Percentiles rank a stretch among this genome's conserved stretches.
Evolutionary conservation across 2,329 filamentous ascomycete genomes (phyloP).

Genomic region (Ascomycota sp.): DNA sequence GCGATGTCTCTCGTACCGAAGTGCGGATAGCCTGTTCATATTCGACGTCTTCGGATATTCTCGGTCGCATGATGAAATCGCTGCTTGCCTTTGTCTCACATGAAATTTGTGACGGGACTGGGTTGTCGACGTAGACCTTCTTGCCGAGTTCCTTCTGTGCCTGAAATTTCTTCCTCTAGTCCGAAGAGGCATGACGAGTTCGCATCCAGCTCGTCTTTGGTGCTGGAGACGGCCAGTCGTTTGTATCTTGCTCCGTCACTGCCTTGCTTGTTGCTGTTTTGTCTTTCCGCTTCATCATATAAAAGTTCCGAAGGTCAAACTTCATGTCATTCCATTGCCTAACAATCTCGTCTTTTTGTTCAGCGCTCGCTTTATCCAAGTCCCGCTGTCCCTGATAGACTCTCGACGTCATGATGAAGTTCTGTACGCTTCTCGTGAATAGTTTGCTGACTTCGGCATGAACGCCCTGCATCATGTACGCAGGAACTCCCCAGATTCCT

Average conservation of each 20-base stretch:
- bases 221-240: conserved; percentile 5
- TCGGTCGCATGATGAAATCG: conserved; percentile 2
- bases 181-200: conserved; percentile 23
- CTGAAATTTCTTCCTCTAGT: conserved; percentile 28
- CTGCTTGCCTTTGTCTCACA: conserved; percentile 1
- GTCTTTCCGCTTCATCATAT: conserved; percentile 27
- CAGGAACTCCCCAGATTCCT: conserved; percentile 49
- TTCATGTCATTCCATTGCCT: conserved; percentile 39
- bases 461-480: conserved; percentile 63
- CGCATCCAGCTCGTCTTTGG: conserved; percentile 25
- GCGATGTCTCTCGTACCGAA: conserved; percentile 48
- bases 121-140: conserved; percentile 6
- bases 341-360: conserved; percentile 43
- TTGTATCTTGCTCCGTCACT: conserved; percentile 2
- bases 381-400: conserved; percentile 56
- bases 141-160: conserved; percentile 24
- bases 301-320: conserved; percentile 36
- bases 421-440: conserved; percentile 48
- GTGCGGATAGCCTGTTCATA: conserved; percentile 49
- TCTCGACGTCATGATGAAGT: conserved; percentile 58
- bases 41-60: conserved; percentile 26
- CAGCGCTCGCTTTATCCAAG: conserved; percentile 24
- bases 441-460: conserved; percentile 53
- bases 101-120: conserved; percentile 1
- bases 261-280: conserved; percentile 14